These are phyloP conservation scores for Bipolaris bicolor DNA, from an alignment of 2,329 filamentous ascomycete genomes.

Conservation along the genomic window DNA sequence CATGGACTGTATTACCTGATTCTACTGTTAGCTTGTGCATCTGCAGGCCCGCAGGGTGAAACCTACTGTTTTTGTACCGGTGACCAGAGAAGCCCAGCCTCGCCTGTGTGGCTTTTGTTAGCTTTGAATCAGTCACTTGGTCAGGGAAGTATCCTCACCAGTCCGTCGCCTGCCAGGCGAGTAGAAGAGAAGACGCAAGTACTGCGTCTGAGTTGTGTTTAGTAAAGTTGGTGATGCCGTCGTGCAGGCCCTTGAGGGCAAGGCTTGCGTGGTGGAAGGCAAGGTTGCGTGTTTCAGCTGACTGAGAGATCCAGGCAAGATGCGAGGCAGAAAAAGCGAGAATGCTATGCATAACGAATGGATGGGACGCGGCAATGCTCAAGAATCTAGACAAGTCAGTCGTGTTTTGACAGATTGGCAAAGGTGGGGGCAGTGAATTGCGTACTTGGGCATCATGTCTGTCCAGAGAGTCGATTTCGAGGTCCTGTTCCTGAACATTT, in stretches of 20 bases:
- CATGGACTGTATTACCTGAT: conserved; percentile 86
- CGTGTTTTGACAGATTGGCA: conserved; percentile 16
- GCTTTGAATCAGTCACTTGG: not conserved
- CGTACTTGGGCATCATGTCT: conserved; percentile 88
- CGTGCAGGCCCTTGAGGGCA: conserved; percentile 85
- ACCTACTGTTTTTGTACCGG: conserved; percentile 85
- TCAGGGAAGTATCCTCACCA: conserved; percentile 68
- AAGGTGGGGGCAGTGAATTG: conserved; percentile 29
- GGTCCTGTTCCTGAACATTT: conserved; percentile 77
- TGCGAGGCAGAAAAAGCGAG: conserved; percentile 95
- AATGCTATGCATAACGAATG: conserved; percentile 93
- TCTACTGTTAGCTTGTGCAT: conserved; percentile 16
- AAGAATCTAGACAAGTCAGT: conserved; percentile 68
- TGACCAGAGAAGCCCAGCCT: conserved; percentile 91
- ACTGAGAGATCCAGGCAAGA: conserved; percentile 86
- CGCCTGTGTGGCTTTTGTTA: conserved; percentile 62
- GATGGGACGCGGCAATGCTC: conserved; percentile 77
- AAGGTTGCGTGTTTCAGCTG: conserved; percentile 82
- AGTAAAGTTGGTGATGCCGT: conserved; percentile 84
- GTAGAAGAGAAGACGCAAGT: conserved; percentile 84
- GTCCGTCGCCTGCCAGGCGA: conserved; percentile 96
- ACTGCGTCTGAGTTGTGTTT: conserved; percentile 88
- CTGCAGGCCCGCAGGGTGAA: not conserved
- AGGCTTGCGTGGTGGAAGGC: conserved; percentile 87
- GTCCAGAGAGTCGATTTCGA: conserved; percentile 92